Evolutionary conservation across 2,329 filamentous ascomycete species (phyloP), one percentile per base, ranked within the genome.

Genomic region (Thielaviopsis punctulata): DNA sequence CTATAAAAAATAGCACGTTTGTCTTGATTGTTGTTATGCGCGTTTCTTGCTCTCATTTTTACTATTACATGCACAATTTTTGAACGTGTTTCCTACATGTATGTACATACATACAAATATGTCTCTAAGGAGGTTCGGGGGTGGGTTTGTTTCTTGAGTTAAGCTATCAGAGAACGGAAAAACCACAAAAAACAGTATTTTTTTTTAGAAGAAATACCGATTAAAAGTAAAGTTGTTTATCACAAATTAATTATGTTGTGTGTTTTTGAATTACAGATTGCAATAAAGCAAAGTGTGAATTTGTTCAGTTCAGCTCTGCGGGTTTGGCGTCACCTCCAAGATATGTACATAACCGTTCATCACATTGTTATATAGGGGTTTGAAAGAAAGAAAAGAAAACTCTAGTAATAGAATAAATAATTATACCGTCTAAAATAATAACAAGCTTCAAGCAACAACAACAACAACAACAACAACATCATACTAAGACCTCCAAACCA

Each of bases 221-320:
- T 21, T 45, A 55, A 51, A 52, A 58, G 56, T 49, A 53, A 53
- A 45, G 36, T 23, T 15, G 18, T n/a, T n/a, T n/a, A n/a, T n/a
- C n/a, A n/a, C n/a, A n/a, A n/a, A n/a, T n/a, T n/a, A n/a, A n/a
- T n/a, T n/a, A n/a, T n/a, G n/a, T n/a, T n/a, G n/a, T n/a, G n/a
- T n/a, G n/a, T n/a, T n/a, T n/a, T n/a, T n/a, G n/a, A n/a, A n/a
- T n/a, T n/a, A n/a, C n/a, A n/a, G n/a, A n/a, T n/a, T n/a, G n/a
- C n/a, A n/a, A n/a, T n/a, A n/a, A n/a, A n/a, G n/a, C n/a, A n/a
- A n/a, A n/a, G n/a, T n/a, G n/a, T n/a, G n/a, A n/a, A n/a, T n/a
- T n/a, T n/a, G n/a, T n/a, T n/a, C n/a, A n/a, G n/a, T n/a, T n/a
- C n/a, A n/a, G n/a, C n/a, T n/a, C n/a, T n/a, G n/a, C n/a, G n/a